Percentiles rank a stretch among this genome's conserved stretches.
Conservation (phyloP, 2,329 filamentous ascomycete genomes). For the Fusarium foetens region DNA sequence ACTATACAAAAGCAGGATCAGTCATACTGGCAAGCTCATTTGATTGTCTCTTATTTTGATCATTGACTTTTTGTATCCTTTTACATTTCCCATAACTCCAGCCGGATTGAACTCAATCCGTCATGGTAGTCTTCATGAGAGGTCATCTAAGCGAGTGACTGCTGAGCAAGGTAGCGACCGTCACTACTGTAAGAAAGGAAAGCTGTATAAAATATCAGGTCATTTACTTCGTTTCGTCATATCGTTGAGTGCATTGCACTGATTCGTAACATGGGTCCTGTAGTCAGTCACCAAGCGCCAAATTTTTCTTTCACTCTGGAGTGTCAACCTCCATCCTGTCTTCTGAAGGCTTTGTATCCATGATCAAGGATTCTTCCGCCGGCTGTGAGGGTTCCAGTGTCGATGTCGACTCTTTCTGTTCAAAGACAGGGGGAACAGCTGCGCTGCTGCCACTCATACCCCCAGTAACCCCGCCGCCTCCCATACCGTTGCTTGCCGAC, state of each 20-base stretch:
- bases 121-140: slow-evolving; percentile 16
- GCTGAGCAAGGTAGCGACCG: slow-evolving; percentile 30
- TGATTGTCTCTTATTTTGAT: slow-evolving; percentile 8
- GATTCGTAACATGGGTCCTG: slow-evolving; percentile 33
- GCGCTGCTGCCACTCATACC: slow-evolving; percentile 34
- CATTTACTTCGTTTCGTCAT: slow-evolving; percentile 46
- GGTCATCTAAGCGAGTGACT: slow-evolving; percentile 38
- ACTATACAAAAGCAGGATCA: neutral
- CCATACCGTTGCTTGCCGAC: slow-evolving; percentile 45
- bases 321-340: slow-evolving; percentile 46
- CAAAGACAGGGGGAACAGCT: slow-evolving; percentile 20
- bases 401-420: slow-evolving; percentile 45
- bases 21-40: neutral
- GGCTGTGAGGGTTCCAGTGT: slow-evolving; percentile 35
- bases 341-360: slow-evolving; percentile 40
- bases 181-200: slow-evolving; percentile 35
- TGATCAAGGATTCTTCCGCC: slow-evolving; percentile 40
- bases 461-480: slow-evolving; percentile 13
- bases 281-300: slow-evolving; percentile 17
- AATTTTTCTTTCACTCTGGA: slow-evolving; percentile 25
- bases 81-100: slow-evolving; percentile 16
- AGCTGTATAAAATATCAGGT: slow-evolving; percentile 38
- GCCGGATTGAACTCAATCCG: slow-evolving; percentile 10
- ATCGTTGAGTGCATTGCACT: slow-evolving; percentile 33
- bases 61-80: slow-evolving; percentile 26